Evolutionary conservation across 2,329 filamentous ascomycete genomes (phyloP), one percentile per base, ranked within the genome.

Genomic region (Cordyceps pruinosa): DNA sequence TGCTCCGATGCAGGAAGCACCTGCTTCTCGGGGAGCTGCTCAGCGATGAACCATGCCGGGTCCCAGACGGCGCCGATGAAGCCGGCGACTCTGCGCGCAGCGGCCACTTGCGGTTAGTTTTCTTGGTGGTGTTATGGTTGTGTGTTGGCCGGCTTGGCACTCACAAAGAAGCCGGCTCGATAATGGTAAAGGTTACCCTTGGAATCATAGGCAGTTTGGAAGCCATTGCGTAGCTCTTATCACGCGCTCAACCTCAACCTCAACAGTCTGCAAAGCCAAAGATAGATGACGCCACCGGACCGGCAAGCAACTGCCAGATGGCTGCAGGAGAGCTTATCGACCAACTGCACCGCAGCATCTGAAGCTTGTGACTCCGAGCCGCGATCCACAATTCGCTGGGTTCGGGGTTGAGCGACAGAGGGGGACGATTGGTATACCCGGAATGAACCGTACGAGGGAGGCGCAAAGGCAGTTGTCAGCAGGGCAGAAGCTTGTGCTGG

Each of bases 151-250:
- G 58, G 19, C n/a, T 28, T 19, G 30, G 51, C 26, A 44, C 78
- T 72, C 77, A 87, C 84, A 88, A 75, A 21, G 84, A 85, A 59
- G 88, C 74, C 32, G 87, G 87, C 69, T 90, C 87, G 42, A 88
- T 66, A 55, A 88, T 69, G 30, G 84, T 87, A 62, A 90, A 88
- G 49, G 88, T 73, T 48, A 87, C 68, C 59, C 84, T 78, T 13
- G 87, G 87, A 65, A 88, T 75, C 3, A 76, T 66, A 2, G 87
- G 86, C 23, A 90, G 76, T 60, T 81, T 78, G 28, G 84, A 77
- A 12, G 83, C 75, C 84, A 87, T 87, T 48, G 46, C 63, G 59
- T 9, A n/a, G n/a, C 56, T 46, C 41, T 25, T 46, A 49, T 56
- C 42, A 34, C 42, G 44, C 25, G 12, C 12, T 41, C 26, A 28